A percentile compares a stretch with the other conserved stretches of the same genome.
phyloP scores from a whole-genome alignment of 2,329 filamentous ascomycete genomes.

The Xylariales sp. region DNA sequence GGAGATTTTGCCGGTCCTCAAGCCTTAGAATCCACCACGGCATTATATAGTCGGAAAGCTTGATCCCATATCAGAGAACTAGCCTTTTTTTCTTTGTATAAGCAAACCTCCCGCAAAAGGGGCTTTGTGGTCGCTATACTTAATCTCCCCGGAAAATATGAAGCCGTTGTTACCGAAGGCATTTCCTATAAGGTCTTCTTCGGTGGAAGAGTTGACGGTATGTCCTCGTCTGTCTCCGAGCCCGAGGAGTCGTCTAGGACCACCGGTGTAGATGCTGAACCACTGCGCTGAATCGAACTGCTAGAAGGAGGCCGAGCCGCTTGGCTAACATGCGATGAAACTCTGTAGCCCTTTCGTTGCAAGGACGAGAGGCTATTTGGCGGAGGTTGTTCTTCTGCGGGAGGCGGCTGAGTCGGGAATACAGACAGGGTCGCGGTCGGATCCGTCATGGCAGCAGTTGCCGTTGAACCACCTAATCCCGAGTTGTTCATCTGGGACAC shows the following conservation, averaged over 20 bases:
- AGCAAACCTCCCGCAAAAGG: slow-evolving; percentile 3
- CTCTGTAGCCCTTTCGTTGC: slow-evolving; percentile 48
- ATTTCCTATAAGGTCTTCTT: slow-evolving; percentile 21
- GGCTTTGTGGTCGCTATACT: background rate
- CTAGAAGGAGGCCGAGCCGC: slow-evolving; percentile 29
- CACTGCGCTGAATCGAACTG: slow-evolving; percentile 29
- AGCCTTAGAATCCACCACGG: background rate
- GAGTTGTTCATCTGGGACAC: slow-evolving; percentile 46
- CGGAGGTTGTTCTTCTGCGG: slow-evolving; percentile 14
- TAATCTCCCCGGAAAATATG: background rate
- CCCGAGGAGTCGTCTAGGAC: slow-evolving; percentile 44
- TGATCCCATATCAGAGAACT: background rate
- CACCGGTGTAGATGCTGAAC: slow-evolving; percentile 44
- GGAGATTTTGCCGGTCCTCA: background rate
- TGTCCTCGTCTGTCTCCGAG: slow-evolving; percentile 46
- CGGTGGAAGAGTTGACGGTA: slow-evolving; percentile 46
- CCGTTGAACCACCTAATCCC: slow-evolving; percentile 45
- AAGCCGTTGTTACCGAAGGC: background rate
- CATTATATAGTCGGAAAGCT: background rate
- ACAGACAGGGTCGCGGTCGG: slow-evolving; percentile 15
- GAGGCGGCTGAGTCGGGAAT: slow-evolving; percentile 4
- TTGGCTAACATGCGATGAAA: slow-evolving; percentile 45
- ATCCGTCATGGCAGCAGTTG: slow-evolving; percentile 45
- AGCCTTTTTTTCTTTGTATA: background rate
- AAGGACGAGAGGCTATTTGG: slow-evolving; percentile 45